These are phyloP conservation scores for Sporothrix globosa DNA, from an alignment of 2,329 filamentous ascomycete genomes.

Conservation along the genomic window DNA sequence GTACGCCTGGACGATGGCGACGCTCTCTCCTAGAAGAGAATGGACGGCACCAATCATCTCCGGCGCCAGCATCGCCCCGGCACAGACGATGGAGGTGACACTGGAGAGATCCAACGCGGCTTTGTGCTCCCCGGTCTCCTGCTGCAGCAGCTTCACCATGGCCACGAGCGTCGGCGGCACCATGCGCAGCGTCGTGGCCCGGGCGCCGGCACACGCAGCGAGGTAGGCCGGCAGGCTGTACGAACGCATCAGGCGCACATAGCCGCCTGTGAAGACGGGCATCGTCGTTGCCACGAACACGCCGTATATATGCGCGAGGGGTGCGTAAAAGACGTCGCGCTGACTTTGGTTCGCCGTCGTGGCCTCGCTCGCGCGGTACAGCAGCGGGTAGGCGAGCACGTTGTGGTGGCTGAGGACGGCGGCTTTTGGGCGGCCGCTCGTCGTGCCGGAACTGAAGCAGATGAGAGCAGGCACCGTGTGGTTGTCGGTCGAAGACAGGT, in stretches of 20 bases:
- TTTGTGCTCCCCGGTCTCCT: background rate
- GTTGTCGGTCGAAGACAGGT: background rate
- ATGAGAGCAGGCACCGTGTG: constrained; percentile 11
- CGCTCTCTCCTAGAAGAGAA: background rate
- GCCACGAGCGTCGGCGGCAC: constrained; percentile 23
- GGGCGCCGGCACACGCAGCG: background rate
- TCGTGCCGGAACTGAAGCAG: constrained; percentile 25
- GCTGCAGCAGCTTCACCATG: constrained; percentile 23
- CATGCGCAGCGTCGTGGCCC: constrained; percentile 14
- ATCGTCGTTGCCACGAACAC: constrained; percentile 15
- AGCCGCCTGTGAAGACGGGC: constrained; percentile 3
- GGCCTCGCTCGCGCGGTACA: constrained; percentile 10
- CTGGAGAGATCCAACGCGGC: background rate
- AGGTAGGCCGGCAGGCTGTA: constrained; percentile 13
- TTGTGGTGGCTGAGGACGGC: constrained; percentile 28
- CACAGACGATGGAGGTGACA: background rate
- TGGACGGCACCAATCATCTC: constrained; percentile 23
- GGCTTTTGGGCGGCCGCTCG: constrained; percentile 22
- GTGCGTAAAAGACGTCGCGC: constrained; percentile 26
- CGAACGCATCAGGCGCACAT: background rate
- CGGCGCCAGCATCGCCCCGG: constrained; percentile 17
- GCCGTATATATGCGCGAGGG: constrained; percentile 22
- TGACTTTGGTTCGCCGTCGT: background rate
- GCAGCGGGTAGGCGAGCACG: background rate
- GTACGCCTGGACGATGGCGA: constrained; percentile 19